Base-by-base conservation (phyloP, 352 stramenopile species). In the Phytophthora ohioensis region DNA sequence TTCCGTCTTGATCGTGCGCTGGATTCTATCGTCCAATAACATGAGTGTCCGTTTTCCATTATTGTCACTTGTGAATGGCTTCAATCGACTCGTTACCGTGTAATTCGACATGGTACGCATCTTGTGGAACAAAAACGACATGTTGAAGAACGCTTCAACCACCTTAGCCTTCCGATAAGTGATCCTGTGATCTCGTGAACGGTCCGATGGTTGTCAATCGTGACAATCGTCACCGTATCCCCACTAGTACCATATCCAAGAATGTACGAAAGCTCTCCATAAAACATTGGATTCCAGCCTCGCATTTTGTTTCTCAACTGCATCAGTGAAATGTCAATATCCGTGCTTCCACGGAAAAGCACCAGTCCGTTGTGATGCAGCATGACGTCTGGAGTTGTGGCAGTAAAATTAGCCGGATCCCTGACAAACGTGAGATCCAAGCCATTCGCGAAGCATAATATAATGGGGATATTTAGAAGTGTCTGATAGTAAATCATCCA, bases 211-310 rank as follows among this genome's bases (percentile, higher is more conserved):
- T 30, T 43, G n/a, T 75, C 56, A 30, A 78, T 78, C 5, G 52
- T 21, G 12, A 71, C 65, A 32, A 75, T 45, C 58, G 43, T 15
- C 12, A 78, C 13, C 11, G 21, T 17, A 6, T 9, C 11, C 13
- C 41, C 42, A 58, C 47, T 65, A 0, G 70, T 61, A 36, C 36
- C 59, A 48, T 68, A 78, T 3, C 64, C 70, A 3, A 73, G 39
- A 48, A 71, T 70, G 48, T 70, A 77, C 8, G 70, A 54, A 13
- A 74, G 32, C 43, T 77, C 56, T 46, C 64, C 58, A 41, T 73
- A 74, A 64, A 73, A 67, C 38, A 62, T 61, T 27, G 45, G 38
- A 27, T 67, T 64, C 67, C 67, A 61, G 21, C 21, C 21, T 3
- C 34, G 21, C 31, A 47, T 47, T 47, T 47, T 47, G 9, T 17